These are phyloP conservation scores for Pseudocercospora macadamiae DNA, from an alignment of 2,329 filamentous ascomycete genomes.

Conservation along the genomic window DNA sequence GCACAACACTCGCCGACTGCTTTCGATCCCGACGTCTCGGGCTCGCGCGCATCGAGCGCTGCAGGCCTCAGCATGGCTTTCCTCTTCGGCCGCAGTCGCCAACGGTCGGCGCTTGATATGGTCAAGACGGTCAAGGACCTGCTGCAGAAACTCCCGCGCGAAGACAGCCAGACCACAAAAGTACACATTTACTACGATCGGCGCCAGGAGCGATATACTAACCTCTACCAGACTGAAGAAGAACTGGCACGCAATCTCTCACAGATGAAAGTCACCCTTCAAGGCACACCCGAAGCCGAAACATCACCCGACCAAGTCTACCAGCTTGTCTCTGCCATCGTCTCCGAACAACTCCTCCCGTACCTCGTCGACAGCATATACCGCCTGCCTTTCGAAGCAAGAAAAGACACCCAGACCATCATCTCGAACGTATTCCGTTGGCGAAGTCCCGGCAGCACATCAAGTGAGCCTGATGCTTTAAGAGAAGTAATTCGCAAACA, in stretches of 20 bases:
- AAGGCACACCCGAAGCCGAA: slow-evolving; percentile 90
- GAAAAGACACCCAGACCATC: slow-evolving; percentile 93
- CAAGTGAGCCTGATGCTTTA: slow-evolving; percentile 81
- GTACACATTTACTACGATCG: slow-evolving; percentile 19
- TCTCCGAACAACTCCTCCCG: slow-evolving; percentile 87
- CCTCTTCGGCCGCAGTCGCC: slow-evolving; percentile 65
- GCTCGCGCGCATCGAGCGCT: slow-evolving; percentile 16
- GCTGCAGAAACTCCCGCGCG: slow-evolving; percentile 57
- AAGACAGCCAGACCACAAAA: slow-evolving; percentile 56
- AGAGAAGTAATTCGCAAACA: slow-evolving; percentile 85
- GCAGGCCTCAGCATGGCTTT: slow-evolving; percentile 63
- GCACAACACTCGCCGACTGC: background rate
- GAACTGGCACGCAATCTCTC: slow-evolving; percentile 82
- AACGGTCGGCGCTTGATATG: slow-evolving; percentile 65
- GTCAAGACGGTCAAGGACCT: slow-evolving; percentile 66
- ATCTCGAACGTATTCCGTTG: slow-evolving; percentile 95
- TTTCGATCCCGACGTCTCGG: background rate
- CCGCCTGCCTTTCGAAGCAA: slow-evolving; percentile 88
- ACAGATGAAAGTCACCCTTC: slow-evolving; percentile 90
- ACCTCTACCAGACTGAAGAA: slow-evolving; percentile 68
- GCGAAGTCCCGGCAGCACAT: slow-evolving; percentile 67
- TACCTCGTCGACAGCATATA: slow-evolving; percentile 80
- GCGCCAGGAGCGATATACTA: background rate
- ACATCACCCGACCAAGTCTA: slow-evolving; percentile 85
- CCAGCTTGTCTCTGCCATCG: slow-evolving; percentile 79